These are phyloP conservation scores for Grigorovia transvaalensis DNA, from an alignment of 805 yeast genomes.

Conservation along the genomic window DNA sequence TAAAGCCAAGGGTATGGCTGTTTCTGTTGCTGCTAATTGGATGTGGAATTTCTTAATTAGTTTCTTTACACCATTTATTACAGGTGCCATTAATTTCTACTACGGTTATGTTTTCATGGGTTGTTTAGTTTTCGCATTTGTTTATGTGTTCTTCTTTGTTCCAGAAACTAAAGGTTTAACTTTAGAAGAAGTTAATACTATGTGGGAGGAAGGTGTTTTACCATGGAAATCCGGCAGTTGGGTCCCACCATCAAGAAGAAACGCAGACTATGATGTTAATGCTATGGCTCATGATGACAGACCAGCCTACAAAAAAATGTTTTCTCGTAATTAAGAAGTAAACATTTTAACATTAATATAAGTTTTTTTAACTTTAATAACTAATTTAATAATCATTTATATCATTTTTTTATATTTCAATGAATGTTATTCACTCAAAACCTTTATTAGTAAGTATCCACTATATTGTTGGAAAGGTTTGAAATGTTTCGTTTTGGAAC, in stretches of 20 bases:
- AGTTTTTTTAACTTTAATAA: too few species aligned
- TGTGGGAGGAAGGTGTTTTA: constrained; percentile 35
- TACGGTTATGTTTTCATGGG: constrained; percentile 61
- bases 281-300: constrained; percentile 22
- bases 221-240: constrained; percentile 42
- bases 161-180: constrained; percentile 75
- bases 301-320: constrained; percentile 22
- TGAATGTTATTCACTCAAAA: too few species aligned
- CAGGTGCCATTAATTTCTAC: constrained; percentile 54
- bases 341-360: too few species aligned
- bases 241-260: constrained; percentile 40
- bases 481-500: too few species aligned
- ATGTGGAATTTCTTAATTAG: constrained; percentile 62
- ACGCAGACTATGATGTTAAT: constrained; percentile 20
- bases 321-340: neutral
- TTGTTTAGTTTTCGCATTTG: constrained; percentile 45
- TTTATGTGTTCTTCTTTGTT: constrained; percentile 64
- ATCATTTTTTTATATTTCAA: too few species aligned
- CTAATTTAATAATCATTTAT: too few species aligned
- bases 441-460: too few species aligned
- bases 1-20: constrained; percentile 47
- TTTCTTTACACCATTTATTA: constrained; percentile 67
- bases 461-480: too few species aligned
- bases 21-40: constrained; percentile 58
- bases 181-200: constrained; percentile 71